These are phyloP conservation scores for Elongisporangium prolatum DNA, from an alignment of 352 stramenopile genomes.

Conservation along the genomic window DNA sequence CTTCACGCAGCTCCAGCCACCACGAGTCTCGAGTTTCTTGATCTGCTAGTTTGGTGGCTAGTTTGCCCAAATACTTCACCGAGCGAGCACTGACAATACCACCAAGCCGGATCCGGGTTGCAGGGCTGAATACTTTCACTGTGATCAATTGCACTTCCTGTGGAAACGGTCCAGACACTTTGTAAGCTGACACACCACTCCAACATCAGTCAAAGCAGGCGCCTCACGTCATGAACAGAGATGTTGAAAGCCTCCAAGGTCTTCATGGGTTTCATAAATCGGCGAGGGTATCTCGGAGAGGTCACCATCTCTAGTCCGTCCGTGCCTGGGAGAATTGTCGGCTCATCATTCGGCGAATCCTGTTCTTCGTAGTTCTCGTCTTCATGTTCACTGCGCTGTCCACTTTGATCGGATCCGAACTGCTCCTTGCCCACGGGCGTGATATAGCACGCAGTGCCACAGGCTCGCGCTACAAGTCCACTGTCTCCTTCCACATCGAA, in stretches of 20 bases:
- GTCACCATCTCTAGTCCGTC: slow-evolving; percentile 31
- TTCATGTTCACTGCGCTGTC: slow-evolving; percentile 29
- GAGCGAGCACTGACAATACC: slow-evolving; percentile 84
- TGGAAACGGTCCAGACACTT: too few relatives aligned
- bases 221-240: slow-evolving; percentile 64
- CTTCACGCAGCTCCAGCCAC: slow-evolving; percentile 97
- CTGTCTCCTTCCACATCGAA: slow-evolving; percentile 99
- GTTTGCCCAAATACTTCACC: slow-evolving; percentile 88
- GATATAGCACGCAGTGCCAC: slow-evolving; percentile 91
- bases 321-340: slow-evolving; percentile 7
- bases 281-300: slow-evolving; percentile 42
- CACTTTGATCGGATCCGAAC: slow-evolving; percentile 8
- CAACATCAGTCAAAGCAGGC: neutral
- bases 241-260: slow-evolving; percentile 67
- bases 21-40: slow-evolving; percentile 97
- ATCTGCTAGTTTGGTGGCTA: slow-evolving; percentile 95
- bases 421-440: slow-evolving; percentile 49
- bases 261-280: slow-evolving; percentile 45
- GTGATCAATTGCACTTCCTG: slow-evolving; percentile 95
- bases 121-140: slow-evolving; percentile 89
- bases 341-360: slow-evolving; percentile 26
- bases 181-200: too few relatives aligned
- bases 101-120: slow-evolving; percentile 67
- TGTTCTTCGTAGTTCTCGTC: slow-evolving; percentile 27
- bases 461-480: slow-evolving; percentile 94